Evolutionary conservation across 2,329 filamentous ascomycete genomes (phyloP).

Genomic region (Sphaceloma murrayae): DNA sequence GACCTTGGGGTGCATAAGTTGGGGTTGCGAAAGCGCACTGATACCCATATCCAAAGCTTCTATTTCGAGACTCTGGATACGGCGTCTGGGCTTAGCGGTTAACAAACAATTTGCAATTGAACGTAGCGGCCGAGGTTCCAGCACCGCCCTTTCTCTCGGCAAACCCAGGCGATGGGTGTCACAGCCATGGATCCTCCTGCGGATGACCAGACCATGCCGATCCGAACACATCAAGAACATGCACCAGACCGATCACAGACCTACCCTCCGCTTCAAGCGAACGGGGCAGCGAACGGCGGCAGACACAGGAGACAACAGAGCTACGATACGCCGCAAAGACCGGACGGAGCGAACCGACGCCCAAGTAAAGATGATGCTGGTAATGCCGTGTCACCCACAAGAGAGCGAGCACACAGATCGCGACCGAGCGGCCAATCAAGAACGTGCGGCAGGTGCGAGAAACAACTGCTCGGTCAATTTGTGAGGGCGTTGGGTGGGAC

Average conservation of each 20-base stretch:
- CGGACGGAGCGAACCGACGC: conserved; percentile 17
- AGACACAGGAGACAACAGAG: conserved; percentile 14
- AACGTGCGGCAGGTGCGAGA: conserved; percentile 72
- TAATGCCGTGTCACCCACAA: conserved; percentile 23
- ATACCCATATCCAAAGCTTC: too few relatives aligned
- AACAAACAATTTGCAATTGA: too few relatives aligned
- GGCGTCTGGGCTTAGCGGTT: too few relatives aligned
- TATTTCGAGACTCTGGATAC: too few relatives aligned
- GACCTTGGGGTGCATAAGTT: too few relatives aligned
- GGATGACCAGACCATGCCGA: neutral
- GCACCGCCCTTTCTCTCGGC: too few relatives aligned
- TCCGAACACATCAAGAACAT: neutral
- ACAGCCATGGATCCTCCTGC: conserved; percentile 8
- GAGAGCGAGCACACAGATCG: conserved; percentile 29
- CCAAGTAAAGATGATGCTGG: conserved; percentile 21
- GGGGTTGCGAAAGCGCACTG: too few relatives aligned
- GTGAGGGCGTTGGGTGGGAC: conserved; percentile 88
- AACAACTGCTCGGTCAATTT: conserved; percentile 85
- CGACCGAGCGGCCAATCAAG: conserved; percentile 32
- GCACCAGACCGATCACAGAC: conserved; percentile 14
- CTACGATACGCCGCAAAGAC: conserved; percentile 11
- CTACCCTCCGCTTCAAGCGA: conserved; percentile 3
- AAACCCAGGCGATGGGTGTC: conserved; percentile 8
- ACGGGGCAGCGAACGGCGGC: neutral
- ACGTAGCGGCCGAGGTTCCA: too few relatives aligned